Percentiles rank a stretch among this genome's conserved stretches.
Conservation (phyloP, 305 asterid species). For the Solanum chacoense region DNA sequence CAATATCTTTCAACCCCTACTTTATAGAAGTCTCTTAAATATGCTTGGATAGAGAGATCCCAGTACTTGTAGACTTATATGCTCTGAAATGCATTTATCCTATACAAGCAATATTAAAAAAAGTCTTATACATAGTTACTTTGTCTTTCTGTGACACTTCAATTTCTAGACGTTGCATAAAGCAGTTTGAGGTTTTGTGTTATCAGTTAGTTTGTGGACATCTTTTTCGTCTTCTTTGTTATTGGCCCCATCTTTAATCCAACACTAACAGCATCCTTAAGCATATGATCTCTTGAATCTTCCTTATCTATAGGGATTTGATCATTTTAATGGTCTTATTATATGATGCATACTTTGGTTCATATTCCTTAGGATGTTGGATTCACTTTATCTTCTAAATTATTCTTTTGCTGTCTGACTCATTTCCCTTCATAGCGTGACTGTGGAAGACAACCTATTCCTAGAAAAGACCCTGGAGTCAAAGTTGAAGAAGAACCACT, state of each 20-base stretch:
- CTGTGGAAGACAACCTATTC: constrained; percentile 80
- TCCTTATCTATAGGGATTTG: background rate
- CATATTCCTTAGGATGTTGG: background rate
- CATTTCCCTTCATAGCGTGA: constrained; percentile 55
- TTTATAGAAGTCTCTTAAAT: background rate
- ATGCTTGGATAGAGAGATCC: background rate
- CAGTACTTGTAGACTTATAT: background rate
- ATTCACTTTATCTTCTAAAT: background rate
- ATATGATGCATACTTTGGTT: background rate
- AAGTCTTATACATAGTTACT: background rate
- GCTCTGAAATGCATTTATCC: background rate
- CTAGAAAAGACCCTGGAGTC: constrained; percentile 78
- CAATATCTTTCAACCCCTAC: background rate
- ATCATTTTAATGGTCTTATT: background rate
- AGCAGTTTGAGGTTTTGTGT: background rate
- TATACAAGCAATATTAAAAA: background rate
- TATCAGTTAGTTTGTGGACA: background rate
- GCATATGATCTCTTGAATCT: background rate
- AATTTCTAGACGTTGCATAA: background rate
- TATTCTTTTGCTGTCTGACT: constrained; percentile 6
- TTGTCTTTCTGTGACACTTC: background rate
- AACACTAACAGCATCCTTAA: background rate
- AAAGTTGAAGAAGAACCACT: constrained; percentile 87
- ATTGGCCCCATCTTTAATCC: background rate
- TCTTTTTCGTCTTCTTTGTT: background rate